A percentile compares a stretch with the other conserved stretches of the same genome.
phyloP scores from a whole-genome alignment of 1,284 basidiomycete species.

The Tilletia horrida region DNA sequence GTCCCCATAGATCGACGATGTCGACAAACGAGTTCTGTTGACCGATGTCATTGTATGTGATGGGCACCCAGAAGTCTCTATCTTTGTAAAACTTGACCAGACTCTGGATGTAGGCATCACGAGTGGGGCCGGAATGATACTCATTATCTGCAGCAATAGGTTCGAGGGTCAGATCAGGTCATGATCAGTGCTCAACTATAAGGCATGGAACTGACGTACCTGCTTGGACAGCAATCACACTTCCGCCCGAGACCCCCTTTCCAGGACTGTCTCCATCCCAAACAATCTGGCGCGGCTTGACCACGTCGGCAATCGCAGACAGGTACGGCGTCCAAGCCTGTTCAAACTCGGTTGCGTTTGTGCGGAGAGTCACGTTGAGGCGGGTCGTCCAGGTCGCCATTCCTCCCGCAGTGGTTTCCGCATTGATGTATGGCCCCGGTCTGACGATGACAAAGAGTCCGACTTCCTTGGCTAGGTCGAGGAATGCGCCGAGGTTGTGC shows the following conservation, averaged over 20 bases:
- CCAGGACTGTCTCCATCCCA: slow-evolving; percentile 40
- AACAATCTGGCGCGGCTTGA: slow-evolving; percentile 66
- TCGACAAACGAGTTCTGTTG: slow-evolving; percentile 39
- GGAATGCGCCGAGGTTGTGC: slow-evolving; percentile 68
- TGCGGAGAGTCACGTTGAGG: slow-evolving; percentile 66
- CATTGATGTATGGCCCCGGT: slow-evolving; percentile 65
- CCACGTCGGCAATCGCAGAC: slow-evolving; percentile 64
- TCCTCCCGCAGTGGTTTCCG: slow-evolving; percentile 71
- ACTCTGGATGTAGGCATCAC: slow-evolving; percentile 38
- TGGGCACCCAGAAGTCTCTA: slow-evolving; percentile 34
- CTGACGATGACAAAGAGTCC: slow-evolving; percentile 68
- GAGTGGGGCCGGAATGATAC: slow-evolving; percentile 49
- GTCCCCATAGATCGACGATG: slow-evolving; percentile 62
- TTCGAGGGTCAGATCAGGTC: background rate
- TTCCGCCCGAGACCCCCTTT: slow-evolving; percentile 26
- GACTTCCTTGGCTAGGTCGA: slow-evolving; percentile 60
- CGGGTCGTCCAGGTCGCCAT: slow-evolving; percentile 72
- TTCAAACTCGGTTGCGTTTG: slow-evolving; percentile 66
- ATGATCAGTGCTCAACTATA: background rate
- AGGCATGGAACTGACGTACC: background rate
- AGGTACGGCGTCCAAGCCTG: slow-evolving; percentile 71
- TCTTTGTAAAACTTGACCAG: slow-evolving; percentile 30
- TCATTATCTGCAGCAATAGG: slow-evolving; percentile 41
- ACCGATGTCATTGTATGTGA: slow-evolving; percentile 36
- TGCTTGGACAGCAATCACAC: slow-evolving; percentile 38